Percentiles rank a stretch among this genome's conserved stretches.
Conservation (phyloP, 108 stramenopile species). For the Skeletonema potamos region DNA sequence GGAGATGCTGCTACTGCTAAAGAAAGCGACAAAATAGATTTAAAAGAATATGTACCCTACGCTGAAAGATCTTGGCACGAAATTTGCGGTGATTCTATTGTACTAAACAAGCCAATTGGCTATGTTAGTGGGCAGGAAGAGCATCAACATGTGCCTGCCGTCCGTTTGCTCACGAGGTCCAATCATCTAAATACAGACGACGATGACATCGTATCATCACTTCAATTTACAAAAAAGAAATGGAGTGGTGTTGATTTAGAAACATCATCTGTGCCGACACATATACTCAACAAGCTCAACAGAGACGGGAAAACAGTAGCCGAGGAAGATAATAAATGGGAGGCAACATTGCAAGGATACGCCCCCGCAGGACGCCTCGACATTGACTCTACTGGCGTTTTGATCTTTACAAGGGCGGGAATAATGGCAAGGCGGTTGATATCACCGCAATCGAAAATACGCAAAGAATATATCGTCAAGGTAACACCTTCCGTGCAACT, state of each 20-base stretch:
- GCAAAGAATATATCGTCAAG: constrained; percentile 81
- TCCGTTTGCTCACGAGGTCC: constrained; percentile 51
- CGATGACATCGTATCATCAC: neutral
- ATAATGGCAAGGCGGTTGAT: constrained; percentile 69
- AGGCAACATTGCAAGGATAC: constrained; percentile 47
- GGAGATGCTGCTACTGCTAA: constrained; percentile 7
- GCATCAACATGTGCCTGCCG: constrained; percentile 54
- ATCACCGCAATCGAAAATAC: constrained; percentile 42
- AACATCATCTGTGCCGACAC: constrained; percentile 6
- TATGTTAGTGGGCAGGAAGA: constrained; percentile 81
- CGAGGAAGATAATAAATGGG: neutral
- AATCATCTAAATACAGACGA: constrained; percentile 13
- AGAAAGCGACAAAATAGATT: neutral
- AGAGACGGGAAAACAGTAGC: neutral
- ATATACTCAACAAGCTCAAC: constrained; percentile 1
- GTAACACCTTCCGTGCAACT: constrained; percentile 47
- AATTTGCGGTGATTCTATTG: constrained; percentile 48
- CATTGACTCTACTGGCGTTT: constrained; percentile 64
- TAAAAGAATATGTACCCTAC: constrained; percentile 18
- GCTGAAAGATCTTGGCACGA: constrained; percentile 26
- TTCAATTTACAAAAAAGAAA: constrained; percentile 30
- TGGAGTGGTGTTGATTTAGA: neutral
- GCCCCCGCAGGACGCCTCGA: constrained; percentile 79
- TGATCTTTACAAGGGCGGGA: constrained; percentile 73
- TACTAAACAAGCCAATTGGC: constrained; percentile 83